Conservation (phyloP, 352 stramenopile genomes). For the Phytophthora pinifolia region DNA sequence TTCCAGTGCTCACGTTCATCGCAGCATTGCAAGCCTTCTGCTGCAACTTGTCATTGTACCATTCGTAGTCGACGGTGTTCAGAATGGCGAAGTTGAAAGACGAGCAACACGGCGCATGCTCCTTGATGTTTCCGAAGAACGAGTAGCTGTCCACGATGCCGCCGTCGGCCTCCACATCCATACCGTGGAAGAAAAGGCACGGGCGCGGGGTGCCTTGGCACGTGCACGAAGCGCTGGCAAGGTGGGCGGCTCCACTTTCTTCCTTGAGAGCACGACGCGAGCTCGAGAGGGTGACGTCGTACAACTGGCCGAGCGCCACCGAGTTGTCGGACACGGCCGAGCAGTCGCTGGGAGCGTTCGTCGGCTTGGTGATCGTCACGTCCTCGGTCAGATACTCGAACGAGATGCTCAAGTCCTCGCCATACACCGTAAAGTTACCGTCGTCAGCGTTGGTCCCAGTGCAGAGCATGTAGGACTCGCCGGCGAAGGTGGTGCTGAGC, state of each 20-base stretch:
- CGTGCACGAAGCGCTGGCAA: conserved; percentile 32
- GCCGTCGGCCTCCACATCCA: conserved; percentile 37
- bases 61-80: conserved; percentile 56
- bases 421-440: conserved; percentile 38
- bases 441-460: conserved; percentile 20
- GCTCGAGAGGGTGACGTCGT: conserved; percentile 14
- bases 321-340: conserved; percentile 21
- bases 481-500: conserved; percentile 42
- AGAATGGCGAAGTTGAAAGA: conserved; percentile 47
- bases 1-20: conserved; percentile 31
- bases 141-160: conserved; percentile 38
- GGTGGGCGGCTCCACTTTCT: conserved; percentile 18
- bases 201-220: conserved; percentile 40
- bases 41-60: conserved; percentile 49
- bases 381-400: conserved; percentile 32
- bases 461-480: conserved; percentile 51
- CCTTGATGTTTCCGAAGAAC: conserved; percentile 51
- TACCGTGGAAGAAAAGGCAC: conserved; percentile 59
- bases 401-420: conserved; percentile 42
- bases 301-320: conserved; percentile 31
- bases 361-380: conserved; percentile 28
- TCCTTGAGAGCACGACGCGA: conserved; percentile 28
- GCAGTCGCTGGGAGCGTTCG: conserved; percentile 30
- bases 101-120: conserved; percentile 55
- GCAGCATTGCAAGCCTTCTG: conserved; percentile 40